These are phyloP conservation scores for Geotrichum macrosporum DNA, from an alignment of 1,139 yeast genomes.

Conservation along the genomic window DNA sequence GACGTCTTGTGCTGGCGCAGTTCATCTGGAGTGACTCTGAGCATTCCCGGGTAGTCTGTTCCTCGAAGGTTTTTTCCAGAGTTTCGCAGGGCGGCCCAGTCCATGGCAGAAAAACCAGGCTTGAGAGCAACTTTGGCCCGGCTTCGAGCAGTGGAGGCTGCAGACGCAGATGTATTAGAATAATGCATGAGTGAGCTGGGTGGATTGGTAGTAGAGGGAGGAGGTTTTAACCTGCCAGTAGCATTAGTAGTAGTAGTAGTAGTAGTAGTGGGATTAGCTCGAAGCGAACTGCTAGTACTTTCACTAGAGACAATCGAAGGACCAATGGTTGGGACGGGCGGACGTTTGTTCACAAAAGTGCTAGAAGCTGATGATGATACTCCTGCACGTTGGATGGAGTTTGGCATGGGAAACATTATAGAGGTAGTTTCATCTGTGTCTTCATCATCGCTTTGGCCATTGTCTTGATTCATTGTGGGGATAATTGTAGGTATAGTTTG, in stretches of 20 bases:
- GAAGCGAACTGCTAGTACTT: neutral
- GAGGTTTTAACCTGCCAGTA: too few relatives aligned
- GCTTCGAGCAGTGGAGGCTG: conserved; percentile 12
- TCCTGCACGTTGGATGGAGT: conserved; percentile 14
- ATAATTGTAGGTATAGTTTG: too few relatives aligned
- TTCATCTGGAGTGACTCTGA: conserved; percentile 57
- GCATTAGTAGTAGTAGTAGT: too few relatives aligned
- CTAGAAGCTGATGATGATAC: neutral
- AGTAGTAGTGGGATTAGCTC: too few relatives aligned
- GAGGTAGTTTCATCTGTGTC: conserved; percentile 3
- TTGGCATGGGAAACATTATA: conserved; percentile 11
- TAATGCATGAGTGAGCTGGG: conserved; percentile 13
- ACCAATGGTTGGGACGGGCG: neutral
- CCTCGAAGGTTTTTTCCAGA: conserved; percentile 43
- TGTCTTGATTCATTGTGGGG: neutral
- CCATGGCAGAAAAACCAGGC: conserved; percentile 83
- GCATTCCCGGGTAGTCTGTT: conserved; percentile 27
- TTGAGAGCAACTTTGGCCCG: conserved; percentile 53
- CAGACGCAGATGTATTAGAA: too few relatives aligned
- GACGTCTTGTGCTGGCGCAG: conserved; percentile 53
- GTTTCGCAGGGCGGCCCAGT: conserved; percentile 68
- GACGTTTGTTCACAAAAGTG: conserved; percentile 2
- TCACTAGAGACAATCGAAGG: neutral
- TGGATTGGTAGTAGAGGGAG: conserved; percentile 10
- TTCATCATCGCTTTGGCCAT: neutral